Evolutionary conservation across 2,329 filamentous ascomycete species (phyloP).

Genomic region (Nannizzia gypsea): DNA sequence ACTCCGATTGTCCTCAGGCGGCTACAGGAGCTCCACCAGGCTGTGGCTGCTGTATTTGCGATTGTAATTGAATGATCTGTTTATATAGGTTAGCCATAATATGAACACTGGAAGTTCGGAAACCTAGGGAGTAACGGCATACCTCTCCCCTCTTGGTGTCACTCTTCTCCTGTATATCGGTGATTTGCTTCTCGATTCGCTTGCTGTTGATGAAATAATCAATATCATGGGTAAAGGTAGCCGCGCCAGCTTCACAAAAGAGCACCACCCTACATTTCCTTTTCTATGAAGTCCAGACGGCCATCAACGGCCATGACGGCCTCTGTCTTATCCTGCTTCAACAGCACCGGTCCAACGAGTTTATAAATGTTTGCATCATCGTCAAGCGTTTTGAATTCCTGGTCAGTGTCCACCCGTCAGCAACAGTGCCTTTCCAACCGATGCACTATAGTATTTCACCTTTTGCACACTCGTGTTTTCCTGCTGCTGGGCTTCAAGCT

Average conservation of each 20-base stretch:
- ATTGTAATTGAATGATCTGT: conserved; percentile 32
- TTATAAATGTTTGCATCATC: conserved; percentile 91
- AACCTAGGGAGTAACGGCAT: too few relatives aligned
- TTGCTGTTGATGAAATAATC: conserved; percentile 36
- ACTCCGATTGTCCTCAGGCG: background rate
- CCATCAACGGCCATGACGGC: conserved; percentile 84
- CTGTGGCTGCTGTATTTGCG: conserved; percentile 16
- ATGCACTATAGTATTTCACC: conserved; percentile 34
- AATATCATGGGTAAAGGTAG: background rate
- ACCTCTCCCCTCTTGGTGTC: conserved; percentile 56
- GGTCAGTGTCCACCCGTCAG: background rate
- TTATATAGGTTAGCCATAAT: background rate
- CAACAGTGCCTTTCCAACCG: background rate
- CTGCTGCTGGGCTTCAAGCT: conserved; percentile 81
- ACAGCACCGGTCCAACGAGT: conserved; percentile 75
- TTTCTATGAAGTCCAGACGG: conserved; percentile 79
- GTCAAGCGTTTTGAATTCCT: conserved; percentile 73
- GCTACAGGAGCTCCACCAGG: conserved; percentile 1
- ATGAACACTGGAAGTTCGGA: too few relatives aligned
- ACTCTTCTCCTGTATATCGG: conserved; percentile 51
- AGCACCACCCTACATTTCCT: conserved; percentile 67
- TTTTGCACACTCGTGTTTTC: conserved; percentile 84
- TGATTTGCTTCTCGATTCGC: conserved; percentile 55
- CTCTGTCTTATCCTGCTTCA: conserved; percentile 90
- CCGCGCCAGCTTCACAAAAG: background rate